These are phyloP conservation scores for Coelastrella sp. DNA, from an alignment of 139 green algal species.

Conservation along the genomic window DNA sequence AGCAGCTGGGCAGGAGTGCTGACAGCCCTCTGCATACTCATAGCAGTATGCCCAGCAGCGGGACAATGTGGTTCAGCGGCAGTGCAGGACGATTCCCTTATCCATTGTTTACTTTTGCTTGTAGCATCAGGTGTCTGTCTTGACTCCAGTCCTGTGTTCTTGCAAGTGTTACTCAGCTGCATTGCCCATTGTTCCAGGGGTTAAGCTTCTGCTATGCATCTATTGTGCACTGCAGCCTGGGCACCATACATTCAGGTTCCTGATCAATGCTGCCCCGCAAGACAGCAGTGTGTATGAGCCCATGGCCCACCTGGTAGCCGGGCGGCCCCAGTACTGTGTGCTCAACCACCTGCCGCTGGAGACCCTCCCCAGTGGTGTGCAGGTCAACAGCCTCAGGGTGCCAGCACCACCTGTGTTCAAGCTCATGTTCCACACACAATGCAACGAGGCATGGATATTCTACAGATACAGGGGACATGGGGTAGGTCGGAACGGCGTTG, in stretches of 20 bases:
- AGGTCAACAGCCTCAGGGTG: constrained; percentile 26
- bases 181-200: too few species aligned
- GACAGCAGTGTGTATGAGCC: background rate
- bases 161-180: too few species aligned
- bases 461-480: constrained; percentile 17
- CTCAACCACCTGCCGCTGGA: constrained; percentile 31
- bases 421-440: constrained; percentile 29
- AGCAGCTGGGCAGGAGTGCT: background rate
- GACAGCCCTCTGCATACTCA: too few species aligned
- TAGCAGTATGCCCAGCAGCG: too few species aligned
- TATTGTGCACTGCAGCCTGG: constrained; percentile 3
- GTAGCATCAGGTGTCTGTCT: too few species aligned
- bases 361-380: constrained; percentile 7
- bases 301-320: constrained; percentile 4
- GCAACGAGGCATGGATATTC: constrained; percentile 14
- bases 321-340: background rate
- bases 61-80: too few species aligned
- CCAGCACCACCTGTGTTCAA: constrained; percentile 10
- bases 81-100: too few species aligned
- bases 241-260: constrained; percentile 43
- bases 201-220: background rate
- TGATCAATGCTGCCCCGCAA: background rate
- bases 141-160: too few species aligned
- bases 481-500: background rate
- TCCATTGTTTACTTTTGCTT: too few species aligned